Base-by-base conservation (phyloP, 2,329 filamentous ascomycete genomes). In the Pseudogymnoascus sp. region DNA sequence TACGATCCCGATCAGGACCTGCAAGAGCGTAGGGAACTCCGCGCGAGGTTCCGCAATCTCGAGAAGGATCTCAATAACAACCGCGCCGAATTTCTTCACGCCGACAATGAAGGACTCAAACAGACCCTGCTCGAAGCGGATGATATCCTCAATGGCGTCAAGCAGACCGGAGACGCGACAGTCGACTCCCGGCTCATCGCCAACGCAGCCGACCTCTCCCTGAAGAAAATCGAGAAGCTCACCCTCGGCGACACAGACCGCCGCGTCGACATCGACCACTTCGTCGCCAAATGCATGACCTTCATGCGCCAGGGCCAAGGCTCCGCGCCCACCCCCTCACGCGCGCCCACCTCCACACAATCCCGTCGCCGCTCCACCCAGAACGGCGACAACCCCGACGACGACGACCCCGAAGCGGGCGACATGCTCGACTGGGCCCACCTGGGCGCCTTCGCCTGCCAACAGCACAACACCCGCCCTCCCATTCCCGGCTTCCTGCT, bases 181-280 rank as follows among this genome's bases (percentile, higher is more conserved):
- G 87, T 96, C 66, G 95, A 99, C 73, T 92, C 93, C 0, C 86
- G 90, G n/a, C 80, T 96, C 26, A 81, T 97, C 3, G 88, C 96
- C 60, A 86, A 83, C 67, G 86, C 90, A 0, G 90, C 90, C 4
- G 92, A 97, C 67, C 76, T 96, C 4, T 88, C 89, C 0, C 87
- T 89, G 70, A 90, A 90, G 69, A 92, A 91, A 72, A 88, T 91
- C 0, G 80, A 88, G 47, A 86, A 87, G 61, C 81, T 96, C 26
- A 86, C 88, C 1, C 80, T 91, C 31, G 92, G 92, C 5, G 88
- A 88, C 69, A 78, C 83, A 1, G 84, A 85, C 2, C 86, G 88
- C 61, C 91, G 92, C 6, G 78, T 99, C 21, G 93, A 97, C 71
- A 81, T 96, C 0, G 93, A 97, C 66, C 90, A 96, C 70, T 96